Evolutionary conservation across 805 yeast genomes (phyloP).

Genomic region (Cyberlindnera mrakii): DNA sequence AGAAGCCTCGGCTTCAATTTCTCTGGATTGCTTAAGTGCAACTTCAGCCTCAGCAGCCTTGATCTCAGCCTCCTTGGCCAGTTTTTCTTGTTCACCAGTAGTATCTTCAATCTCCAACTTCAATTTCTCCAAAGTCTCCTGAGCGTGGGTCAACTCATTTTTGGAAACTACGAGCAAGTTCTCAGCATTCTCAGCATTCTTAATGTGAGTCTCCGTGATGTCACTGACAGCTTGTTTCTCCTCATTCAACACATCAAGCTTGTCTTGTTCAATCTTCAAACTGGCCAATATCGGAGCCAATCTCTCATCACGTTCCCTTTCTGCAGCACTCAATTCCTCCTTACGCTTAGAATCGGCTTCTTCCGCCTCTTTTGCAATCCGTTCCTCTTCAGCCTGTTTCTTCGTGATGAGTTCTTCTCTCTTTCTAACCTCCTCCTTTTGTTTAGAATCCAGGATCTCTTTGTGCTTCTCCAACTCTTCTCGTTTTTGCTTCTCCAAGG

Average conservation of each 20-base stretch:
- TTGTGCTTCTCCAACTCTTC: conserved; percentile 30
- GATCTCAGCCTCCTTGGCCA: conserved; percentile 26
- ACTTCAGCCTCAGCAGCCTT: conserved; percentile 27
- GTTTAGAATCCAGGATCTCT: conserved; percentile 29
- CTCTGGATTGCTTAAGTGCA: conserved; percentile 29
- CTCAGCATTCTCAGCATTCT: conserved; percentile 38
- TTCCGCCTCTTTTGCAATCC: conserved; percentile 18
- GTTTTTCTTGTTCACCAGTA: conserved; percentile 25
- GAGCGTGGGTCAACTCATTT: conserved; percentile 33
- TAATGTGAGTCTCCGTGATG: conserved; percentile 37
- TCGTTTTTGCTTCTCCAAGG: conserved; percentile 26
- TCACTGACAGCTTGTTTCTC: conserved; percentile 43
- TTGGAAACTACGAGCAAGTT: conserved; percentile 38
- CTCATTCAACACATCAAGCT: conserved; percentile 43
- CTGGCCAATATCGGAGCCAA: conserved; percentile 51
- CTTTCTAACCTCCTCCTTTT: conserved; percentile 24
- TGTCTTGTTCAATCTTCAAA: conserved; percentile 41
- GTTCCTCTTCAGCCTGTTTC: conserved; percentile 24
- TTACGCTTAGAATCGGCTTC: conserved; percentile 43
- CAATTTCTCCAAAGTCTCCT: conserved; percentile 27
- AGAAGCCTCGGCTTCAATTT: conserved; percentile 30
- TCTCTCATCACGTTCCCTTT: conserved; percentile 46
- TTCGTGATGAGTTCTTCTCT: conserved; percentile 23
- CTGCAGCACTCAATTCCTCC: conserved; percentile 35
- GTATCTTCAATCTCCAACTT: conserved; percentile 27